Evolutionary conservation across 306 rosid genomes (phyloP).

Genomic region (Quercus rubra): DNA sequence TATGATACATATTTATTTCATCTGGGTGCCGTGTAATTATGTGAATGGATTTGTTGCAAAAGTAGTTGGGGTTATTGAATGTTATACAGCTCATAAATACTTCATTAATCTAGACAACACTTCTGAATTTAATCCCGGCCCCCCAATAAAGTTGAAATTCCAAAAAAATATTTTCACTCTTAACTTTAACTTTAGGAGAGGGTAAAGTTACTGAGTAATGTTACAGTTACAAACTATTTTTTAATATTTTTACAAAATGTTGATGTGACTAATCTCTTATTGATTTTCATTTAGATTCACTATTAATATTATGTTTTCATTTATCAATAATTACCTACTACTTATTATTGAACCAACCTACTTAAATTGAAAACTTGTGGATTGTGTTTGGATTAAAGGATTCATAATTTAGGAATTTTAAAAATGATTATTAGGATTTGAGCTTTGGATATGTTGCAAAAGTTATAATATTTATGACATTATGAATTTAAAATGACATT

Average conservation of each 20-base stretch:
- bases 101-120: background rate
- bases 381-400: no score
- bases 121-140: background rate
- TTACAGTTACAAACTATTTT: fast-evolving
- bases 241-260: fast-evolving
- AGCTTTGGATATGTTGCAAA: no score
- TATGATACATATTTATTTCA: background rate
- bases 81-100: background rate
- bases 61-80: conserved; percentile 13
- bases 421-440: no score
- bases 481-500: no score
- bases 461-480: no score
- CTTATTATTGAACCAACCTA: no score
- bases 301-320: fast-evolving
- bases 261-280: fast-evolving
- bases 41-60: background rate
- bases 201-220: no score
- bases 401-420: no score
- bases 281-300: fast-evolving
- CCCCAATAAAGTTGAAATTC: background rate
- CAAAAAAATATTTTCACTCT: no score
- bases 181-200: no score
- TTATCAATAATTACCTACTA: no score
- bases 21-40: background rate
- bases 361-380: no score